Base-by-base conservation (phyloP, 345 rosid genomes). In the Eucalyptus tenuipes region DNA sequence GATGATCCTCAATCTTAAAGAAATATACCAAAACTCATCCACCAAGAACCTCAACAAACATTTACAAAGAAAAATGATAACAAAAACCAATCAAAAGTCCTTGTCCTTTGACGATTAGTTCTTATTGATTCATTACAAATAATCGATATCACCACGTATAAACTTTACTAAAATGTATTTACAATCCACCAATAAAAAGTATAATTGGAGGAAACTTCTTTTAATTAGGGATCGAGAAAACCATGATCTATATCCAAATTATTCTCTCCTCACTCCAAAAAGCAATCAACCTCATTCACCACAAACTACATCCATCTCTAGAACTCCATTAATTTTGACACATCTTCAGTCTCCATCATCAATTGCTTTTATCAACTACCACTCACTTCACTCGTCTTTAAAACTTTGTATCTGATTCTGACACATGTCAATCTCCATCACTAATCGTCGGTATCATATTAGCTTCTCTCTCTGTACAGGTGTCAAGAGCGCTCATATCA, bases 331-430 rank as follows among this genome's bases (percentile, higher is more conserved):
- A 61, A 27, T 61, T 61, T 29, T 61, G 68, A 61, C 17, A 61
- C 68, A 3, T 13, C 7, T 61, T 22, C 31, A 13, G 3, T 61
- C 71, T n/a, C 71, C 33, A 64, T n/a, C 18, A n/a, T 40, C 40
- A n/a, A 14, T 64, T 10, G 37, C 75, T 64, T 64, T 64, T 64
- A n/a, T n/a, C 40, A 14, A 64, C 40, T 33, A 64, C 40, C 40
- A 0, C 40, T 8, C 37, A 2, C 6, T 64, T n/a, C 75, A 64
- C 9, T 5, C 2, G 4, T 16, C 2, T 64, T 7, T 64, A n/a
- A 40, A 64, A n/a, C 40, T n/a, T 16, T 8, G 8, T n/a, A 13
- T 15, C 5, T 14, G 1, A 64, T 64, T 64, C 1, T 1, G 37
- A 3, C 10, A 7, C 20, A 64, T 13, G 18, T 14, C 40, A 14